Evolutionary conservation across 2,329 filamentous ascomycete species (phyloP).

Genomic region (Xenoacremonium recifei): DNA sequence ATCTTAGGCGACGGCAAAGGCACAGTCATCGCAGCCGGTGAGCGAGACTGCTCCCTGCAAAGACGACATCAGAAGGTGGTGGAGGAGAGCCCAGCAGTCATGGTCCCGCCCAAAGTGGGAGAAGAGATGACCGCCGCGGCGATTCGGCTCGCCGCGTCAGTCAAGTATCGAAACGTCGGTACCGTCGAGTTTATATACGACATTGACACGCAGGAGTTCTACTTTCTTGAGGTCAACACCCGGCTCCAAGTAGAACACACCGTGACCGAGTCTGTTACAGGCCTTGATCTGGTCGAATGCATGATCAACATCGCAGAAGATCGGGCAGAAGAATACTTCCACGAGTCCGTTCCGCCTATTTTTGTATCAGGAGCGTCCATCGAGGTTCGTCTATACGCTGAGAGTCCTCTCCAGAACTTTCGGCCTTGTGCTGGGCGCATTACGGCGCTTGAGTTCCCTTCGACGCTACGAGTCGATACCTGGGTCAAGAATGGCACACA

Average conservation of each 20-base stretch:
- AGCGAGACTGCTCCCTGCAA: conserved; percentile 52
- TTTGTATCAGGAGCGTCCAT: conserved; percentile 30
- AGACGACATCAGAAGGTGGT: conserved; percentile 51
- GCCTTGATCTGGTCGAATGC: conserved; percentile 66
- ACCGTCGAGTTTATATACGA: conserved; percentile 48
- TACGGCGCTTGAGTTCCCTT: conserved; percentile 56
- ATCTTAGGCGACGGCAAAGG: conserved; percentile 46
- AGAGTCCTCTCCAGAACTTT: conserved; percentile 57
- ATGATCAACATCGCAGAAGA: conserved; percentile 36
- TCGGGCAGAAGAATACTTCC: conserved; percentile 16
- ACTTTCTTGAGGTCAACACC: conserved; percentile 49
- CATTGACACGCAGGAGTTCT: conserved; percentile 34
- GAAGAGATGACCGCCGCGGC: conserved; percentile 37
- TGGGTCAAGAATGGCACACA: conserved; percentile 68
- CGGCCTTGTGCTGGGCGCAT: conserved; percentile 58
- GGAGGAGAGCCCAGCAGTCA: conserved; percentile 43
- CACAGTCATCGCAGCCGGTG: conserved; percentile 37
- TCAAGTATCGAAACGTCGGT: conserved; percentile 41
- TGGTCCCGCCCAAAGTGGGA: conserved; percentile 30
- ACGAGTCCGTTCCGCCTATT: not conserved
- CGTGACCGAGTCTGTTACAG: conserved; percentile 71
- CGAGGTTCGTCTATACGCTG: conserved; percentile 41
- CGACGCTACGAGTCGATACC: conserved; percentile 57
- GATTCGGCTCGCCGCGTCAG: conserved; percentile 30
- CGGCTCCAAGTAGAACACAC: conserved; percentile 50